phyloP scores from a whole-genome alignment of 2,329 filamentous ascomycete genomes.

The Verticillium zaregamsianum region DNA sequence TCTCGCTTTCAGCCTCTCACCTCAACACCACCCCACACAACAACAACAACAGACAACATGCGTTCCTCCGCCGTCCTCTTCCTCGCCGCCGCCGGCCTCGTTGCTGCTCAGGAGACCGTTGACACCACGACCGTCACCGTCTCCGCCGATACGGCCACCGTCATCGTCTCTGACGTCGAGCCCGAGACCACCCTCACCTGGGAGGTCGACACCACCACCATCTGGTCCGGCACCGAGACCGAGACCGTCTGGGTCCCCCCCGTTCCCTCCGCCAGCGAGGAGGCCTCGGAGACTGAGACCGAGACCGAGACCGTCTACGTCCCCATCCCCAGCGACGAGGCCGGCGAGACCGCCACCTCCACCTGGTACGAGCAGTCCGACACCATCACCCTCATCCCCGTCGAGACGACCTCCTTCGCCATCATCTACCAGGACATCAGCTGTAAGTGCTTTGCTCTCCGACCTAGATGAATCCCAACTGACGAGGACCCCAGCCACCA shows the following conservation, averaged over 20 bases:
- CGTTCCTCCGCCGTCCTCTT: constrained; percentile 16
- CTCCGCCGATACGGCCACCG: constrained; percentile 2
- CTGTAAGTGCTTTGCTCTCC: background rate
- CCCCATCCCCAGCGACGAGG: background rate
- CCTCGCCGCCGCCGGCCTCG: constrained; percentile 10
- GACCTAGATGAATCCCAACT: background rate
- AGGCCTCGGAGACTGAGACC: constrained; percentile 5
- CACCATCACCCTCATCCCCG: constrained; percentile 7
- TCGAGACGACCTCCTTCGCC: constrained; percentile 2
- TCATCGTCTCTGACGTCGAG: background rate
- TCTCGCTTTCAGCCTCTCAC: constrained; percentile 1
- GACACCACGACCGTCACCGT: constrained; percentile 11
- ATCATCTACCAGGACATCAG: constrained; percentile 1
- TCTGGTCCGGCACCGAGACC: constrained; percentile 1
- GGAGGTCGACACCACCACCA: background rate
- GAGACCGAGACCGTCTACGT: background rate
- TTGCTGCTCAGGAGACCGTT: constrained; percentile 15
- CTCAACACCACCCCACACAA: background rate
- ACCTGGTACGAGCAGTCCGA: background rate
- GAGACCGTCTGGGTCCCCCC: constrained; percentile 1
- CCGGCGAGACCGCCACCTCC: background rate
- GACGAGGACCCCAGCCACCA: constrained; percentile 4
- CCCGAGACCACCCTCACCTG: constrained; percentile 11
- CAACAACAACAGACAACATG: constrained; percentile 12
- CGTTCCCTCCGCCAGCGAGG: background rate